Percentiles rank a stretch among this genome's conserved stretches.
phyloP scores from a whole-genome alignment of 768 basidiomycete genomes.

The Boletus reticulatus region DNA sequence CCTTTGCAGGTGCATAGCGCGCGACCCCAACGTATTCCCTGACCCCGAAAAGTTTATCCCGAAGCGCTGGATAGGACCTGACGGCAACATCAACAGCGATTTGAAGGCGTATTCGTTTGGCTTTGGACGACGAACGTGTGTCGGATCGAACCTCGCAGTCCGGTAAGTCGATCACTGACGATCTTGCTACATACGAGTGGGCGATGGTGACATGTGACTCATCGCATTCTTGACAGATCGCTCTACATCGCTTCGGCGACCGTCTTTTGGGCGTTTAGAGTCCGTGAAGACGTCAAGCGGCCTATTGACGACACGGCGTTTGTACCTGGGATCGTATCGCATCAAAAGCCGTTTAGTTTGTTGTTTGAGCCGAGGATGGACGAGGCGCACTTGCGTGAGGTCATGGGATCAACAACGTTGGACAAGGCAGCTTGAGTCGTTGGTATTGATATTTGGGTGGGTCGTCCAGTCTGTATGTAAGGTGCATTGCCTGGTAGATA shows the following conservation, averaged over 20 bases:
- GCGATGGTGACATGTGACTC: background rate
- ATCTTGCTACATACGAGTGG: too few relatives aligned
- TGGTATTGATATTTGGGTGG: background rate
- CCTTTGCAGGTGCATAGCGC: conserved; percentile 19
- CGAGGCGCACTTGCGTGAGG: conserved; percentile 9
- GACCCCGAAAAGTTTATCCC: conserved; percentile 52
- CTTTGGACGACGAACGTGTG: conserved; percentile 42
- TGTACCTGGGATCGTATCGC: conserved; percentile 60
- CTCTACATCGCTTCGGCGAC: conserved; percentile 62
- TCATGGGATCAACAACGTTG: background rate
- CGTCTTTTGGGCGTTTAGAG: conserved; percentile 60
- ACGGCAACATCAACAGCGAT: conserved; percentile 48
- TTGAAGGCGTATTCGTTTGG: conserved; percentile 53
- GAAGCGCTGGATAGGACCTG: conserved; percentile 47
- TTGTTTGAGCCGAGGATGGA: conserved; percentile 48
- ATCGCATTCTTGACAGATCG: conserved; percentile 36
- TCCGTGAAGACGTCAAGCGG: conserved; percentile 43
- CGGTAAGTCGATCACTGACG: conserved; percentile 13
- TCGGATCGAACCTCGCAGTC: conserved; percentile 23
- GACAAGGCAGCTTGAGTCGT: background rate
- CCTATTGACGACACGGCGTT: conserved; percentile 64
- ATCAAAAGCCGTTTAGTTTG: conserved; percentile 59
- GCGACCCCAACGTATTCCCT: conserved; percentile 26
- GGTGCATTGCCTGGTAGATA: too few relatives aligned
- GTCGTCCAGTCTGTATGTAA: too few relatives aligned